phyloP scores from a whole-genome alignment of 805 yeast genomes.

The Priceomyces castillae region DNA sequence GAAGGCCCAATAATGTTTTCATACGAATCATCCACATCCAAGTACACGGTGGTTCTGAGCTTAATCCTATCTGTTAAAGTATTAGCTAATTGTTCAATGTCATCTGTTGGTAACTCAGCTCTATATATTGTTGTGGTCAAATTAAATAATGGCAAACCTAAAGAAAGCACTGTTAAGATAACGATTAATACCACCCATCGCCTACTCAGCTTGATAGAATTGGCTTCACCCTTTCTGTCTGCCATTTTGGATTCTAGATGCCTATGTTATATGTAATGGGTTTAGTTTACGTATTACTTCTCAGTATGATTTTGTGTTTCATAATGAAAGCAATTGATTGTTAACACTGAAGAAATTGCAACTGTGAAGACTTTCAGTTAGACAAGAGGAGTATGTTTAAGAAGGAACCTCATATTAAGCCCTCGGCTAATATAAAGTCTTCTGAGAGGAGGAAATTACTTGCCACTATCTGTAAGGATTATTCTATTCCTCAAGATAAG shows the following conservation, averaged over 20 bases:
- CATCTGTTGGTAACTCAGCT: constrained; percentile 53
- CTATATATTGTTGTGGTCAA: constrained; percentile 61
- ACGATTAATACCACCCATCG: constrained; percentile 12
- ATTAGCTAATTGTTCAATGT: constrained; percentile 33
- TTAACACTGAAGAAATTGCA: too few relatives aligned
- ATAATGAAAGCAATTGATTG: too few relatives aligned
- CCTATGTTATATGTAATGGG: too few relatives aligned
- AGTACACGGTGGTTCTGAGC: constrained; percentile 43
- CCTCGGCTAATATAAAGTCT: constrained; percentile 74
- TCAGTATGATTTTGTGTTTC: too few relatives aligned
- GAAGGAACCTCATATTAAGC: constrained; percentile 60
- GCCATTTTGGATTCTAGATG: not conserved
- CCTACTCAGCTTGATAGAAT: not conserved
- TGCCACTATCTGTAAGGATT: constrained; percentile 39
- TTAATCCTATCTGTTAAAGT: constrained; percentile 22
- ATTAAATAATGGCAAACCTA: constrained; percentile 62
- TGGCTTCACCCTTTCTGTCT: not conserved
- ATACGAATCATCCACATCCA: constrained; percentile 33
- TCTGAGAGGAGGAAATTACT: constrained; percentile 69
- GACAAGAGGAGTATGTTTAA: too few relatives aligned
- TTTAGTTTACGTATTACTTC: too few relatives aligned
- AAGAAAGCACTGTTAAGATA: constrained; percentile 10
- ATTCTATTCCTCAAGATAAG: constrained; percentile 35
- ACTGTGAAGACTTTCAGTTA: too few relatives aligned
- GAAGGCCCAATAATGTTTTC: constrained; percentile 28